Evolutionary conservation across 352 stramenopile genomes (phyloP), one percentile per base, ranked within the genome.

Genomic region (Globisporangium mamillatum): DNA sequence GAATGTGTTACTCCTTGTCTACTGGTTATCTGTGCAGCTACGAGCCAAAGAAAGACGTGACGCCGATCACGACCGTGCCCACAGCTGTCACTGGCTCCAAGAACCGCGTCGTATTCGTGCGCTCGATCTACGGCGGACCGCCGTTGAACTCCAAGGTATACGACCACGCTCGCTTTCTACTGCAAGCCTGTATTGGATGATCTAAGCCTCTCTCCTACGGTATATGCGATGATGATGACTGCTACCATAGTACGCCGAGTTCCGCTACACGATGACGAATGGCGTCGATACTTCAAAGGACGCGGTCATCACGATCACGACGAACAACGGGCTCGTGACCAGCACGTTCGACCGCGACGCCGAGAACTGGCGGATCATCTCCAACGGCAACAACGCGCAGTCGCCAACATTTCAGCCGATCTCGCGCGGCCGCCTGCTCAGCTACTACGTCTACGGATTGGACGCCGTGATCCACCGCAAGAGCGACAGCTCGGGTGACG

Each of bases 381-480:
- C 79, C 5, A 97, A 97, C 65, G 76, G 87, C 44, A 77, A 69
- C 24, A 68, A 60, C 4, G 67, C 60, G 0, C 50, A 67, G 8
- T 70, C 68, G 8, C 36, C 78, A 29, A 75, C 69, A 3, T 86
- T 86, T 62, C 84, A 94, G 65, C 75, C 81, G 4, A 87, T 91
- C 62, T 88, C 79, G 8, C 79, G 84, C 22, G 86, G 88, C 25
- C 77, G 86, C 0, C 69, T 88, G 58, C 71, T 98, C 32, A 98
- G 88, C 69, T 92, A 95, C 68, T 97, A 97, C 68, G 92, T 98
- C 72, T 93, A 96, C 70, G 89, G 77, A 8, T 77, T 87, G 18
- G 87, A 94, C 38, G 73, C 75, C 44, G 73, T 92, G 36, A 88
- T 94, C 59, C 80, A 90, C 50, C 86, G 75, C 55, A 75, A 77